Conservation (phyloP, 129 eudicot species). For the Lactuca saligna region DNA sequence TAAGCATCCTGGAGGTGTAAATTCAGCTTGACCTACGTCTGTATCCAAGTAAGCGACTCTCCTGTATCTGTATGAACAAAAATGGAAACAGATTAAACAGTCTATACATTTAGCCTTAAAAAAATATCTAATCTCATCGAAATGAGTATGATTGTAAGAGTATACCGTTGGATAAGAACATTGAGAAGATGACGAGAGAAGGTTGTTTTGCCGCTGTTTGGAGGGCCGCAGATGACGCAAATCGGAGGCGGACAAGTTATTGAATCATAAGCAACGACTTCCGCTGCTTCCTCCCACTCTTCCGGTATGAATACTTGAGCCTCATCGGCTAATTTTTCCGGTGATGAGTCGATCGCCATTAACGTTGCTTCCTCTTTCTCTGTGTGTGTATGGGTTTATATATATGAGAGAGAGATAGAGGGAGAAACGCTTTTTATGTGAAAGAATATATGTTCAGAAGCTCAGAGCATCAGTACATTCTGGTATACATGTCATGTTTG, state of each 20-base stretch:
- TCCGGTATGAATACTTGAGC: slow-evolving; percentile 42
- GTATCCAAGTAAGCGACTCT: slow-evolving; percentile 72
- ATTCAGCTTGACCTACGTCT: slow-evolving; percentile 83
- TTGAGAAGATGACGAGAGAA: slow-evolving; percentile 75
- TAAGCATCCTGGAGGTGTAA: slow-evolving; percentile 78
- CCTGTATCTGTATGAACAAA: slow-evolving; percentile 42
- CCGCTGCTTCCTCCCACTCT: slow-evolving; percentile 61
- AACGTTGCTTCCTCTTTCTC: neutral
- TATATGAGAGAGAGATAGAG: neutral
- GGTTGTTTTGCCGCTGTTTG: slow-evolving; percentile 62
- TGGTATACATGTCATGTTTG: neutral
- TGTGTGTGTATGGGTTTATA: neutral
- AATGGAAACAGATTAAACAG: neutral
- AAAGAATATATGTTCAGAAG: neutral
- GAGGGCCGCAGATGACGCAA: slow-evolving; percentile 61
- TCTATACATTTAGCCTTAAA: neutral
- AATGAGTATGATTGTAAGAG: neutral
- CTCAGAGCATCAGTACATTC: neutral
- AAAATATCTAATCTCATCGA: neutral
- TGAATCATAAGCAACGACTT: slow-evolving; percentile 43
- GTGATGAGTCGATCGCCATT: neutral
- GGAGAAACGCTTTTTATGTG: neutral
- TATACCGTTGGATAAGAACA: slow-evolving; percentile 49
- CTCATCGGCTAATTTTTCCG: slow-evolving; percentile 24
- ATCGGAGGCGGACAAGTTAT: slow-evolving; percentile 38